Conservation (phyloP, 2,329 filamentous ascomycete genomes). For the Xylaria sp. region DNA sequence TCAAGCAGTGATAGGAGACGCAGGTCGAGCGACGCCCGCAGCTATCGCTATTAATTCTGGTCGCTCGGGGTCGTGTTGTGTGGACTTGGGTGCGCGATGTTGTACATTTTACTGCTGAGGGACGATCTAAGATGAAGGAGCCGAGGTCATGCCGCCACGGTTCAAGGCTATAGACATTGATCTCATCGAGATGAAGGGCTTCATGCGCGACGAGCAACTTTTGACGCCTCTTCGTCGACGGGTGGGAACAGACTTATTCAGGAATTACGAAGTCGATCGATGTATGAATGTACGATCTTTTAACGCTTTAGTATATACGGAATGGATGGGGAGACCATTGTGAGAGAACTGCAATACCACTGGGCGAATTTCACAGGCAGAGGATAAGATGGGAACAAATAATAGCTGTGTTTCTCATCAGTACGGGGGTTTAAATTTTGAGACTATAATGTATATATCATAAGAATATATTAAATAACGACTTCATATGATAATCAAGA, state of each 20-base stretch:
- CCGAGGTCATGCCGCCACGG: too few relatives aligned
- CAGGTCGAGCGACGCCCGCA: slow-evolving; percentile 42
- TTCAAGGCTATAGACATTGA: not conserved
- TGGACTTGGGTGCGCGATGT: not conserved
- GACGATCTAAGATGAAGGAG: not conserved
- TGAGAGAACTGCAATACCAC: slow-evolving; percentile 4
- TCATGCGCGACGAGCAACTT: not conserved
- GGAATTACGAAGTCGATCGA: slow-evolving; percentile 2
- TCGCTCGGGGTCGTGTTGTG: slow-evolving; percentile 10
- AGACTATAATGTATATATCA: slow-evolving; percentile 4
- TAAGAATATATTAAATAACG: not conserved
- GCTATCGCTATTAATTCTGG: slow-evolving; percentile 34
- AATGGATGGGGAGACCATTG: not conserved
- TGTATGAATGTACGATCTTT: slow-evolving; percentile 14
- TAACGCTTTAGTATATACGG: not conserved
- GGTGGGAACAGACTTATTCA: not conserved
- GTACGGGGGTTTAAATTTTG: not conserved
- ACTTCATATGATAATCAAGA: not conserved
- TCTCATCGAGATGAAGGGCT: not conserved
- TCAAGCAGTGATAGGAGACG: slow-evolving; percentile 37
- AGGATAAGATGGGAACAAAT: not conserved
- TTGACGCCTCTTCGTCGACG: not conserved
- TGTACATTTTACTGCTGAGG: not conserved
- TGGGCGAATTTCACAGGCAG: not conserved
- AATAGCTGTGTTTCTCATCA: slow-evolving; percentile 7